Evolutionary conservation across 306 rosid species (phyloP).

Genomic region (Calophaca sinica): DNA sequence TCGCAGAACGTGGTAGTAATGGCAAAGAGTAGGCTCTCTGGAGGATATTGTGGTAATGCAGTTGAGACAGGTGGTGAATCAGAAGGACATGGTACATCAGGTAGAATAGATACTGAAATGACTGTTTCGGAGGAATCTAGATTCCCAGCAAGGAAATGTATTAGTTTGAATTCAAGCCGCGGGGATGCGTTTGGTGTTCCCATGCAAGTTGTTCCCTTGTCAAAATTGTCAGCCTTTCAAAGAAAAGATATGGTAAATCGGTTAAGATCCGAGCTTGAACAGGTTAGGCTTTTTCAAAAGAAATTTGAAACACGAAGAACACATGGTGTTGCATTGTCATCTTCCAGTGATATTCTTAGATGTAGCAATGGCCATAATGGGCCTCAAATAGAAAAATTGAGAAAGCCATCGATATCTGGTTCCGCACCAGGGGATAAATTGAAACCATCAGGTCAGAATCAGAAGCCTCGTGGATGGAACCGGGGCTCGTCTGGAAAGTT

Average conservation of each 20-base stretch:
- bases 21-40: constrained; percentile 59
- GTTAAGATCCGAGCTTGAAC: constrained; percentile 69
- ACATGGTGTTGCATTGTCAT: constrained; percentile 58
- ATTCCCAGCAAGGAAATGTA: constrained; percentile 60
- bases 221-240: constrained; percentile 56
- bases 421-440: constrained; percentile 46
- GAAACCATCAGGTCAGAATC: constrained; percentile 42
- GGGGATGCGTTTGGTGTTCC: constrained; percentile 55
- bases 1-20: constrained; percentile 37
- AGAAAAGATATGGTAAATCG: constrained; percentile 57
- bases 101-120: constrained; percentile 58
- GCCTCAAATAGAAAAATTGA: constrained; percentile 41
- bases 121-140: constrained; percentile 66
- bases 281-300: constrained; percentile 59
- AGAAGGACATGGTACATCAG: constrained; percentile 75
- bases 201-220: constrained; percentile 63
- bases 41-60: constrained; percentile 62
- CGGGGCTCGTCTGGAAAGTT: constrained; percentile 60
- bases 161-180: constrained; percentile 54
- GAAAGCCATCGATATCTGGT: constrained; percentile 48
- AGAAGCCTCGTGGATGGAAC: constrained; percentile 55
- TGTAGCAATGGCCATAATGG: constrained; percentile 53
- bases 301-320: constrained; percentile 56
- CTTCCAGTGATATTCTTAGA: constrained; percentile 67
- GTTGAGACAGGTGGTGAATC: constrained; percentile 58